Base-by-base conservation (phyloP, 495 filamentous ascomycete species). In the Pyrenopolyporus hunteri region DNA sequence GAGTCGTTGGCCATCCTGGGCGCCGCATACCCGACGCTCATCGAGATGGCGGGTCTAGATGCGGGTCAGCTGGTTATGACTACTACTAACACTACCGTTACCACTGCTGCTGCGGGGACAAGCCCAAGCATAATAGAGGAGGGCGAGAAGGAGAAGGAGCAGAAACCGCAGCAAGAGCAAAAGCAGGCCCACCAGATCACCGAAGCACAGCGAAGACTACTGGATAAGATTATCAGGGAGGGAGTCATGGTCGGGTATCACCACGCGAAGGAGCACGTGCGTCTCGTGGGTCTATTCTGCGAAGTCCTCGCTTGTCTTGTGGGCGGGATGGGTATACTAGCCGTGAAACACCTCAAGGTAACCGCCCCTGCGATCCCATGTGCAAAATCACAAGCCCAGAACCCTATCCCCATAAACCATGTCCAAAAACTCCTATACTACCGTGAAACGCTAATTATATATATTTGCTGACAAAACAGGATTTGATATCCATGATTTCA, bases 301-400 rank as follows among this genome's bases (percentile, higher is more conserved):
- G 56, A 74, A 1, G 79, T 86, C 40, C 79, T 89, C 1, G 37
- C 62, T 1, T 59, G 66, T 3, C 64, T 93, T 1, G 50, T 93
- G 7, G 55, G 73, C 0, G 81, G 81, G 20, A 79, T 97, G 67
- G 87, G 83, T 11, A 81, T 95, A 32, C 79, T 87, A 66, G 77
- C 84, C 1, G 87, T 87, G 6, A 90, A 90, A 63, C 88, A 97
- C 68, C 81, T 97, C 11, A 84, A 86, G 75, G 83, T 83, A 71
- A 43, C 57, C 32, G 13, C 2, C 22, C 26, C 28, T 5, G 14
- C n/a, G n/a, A n/a, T n/a, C n/a, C n/a, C n/a, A n/a, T n/a, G n/a
- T n/a, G n/a, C n/a, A n/a, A n/a, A n/a, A n/a, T n/a, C n/a, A n/a
- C n/a, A n/a, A n/a, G n/a, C n/a, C n/a, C n/a, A n/a, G n/a, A n/a